A percentile compares a stretch with the other conserved stretches of the same genome.
Conservation (phyloP, 2,329 filamentous ascomycete species). For the Diaporthe citriasiana region DNA sequence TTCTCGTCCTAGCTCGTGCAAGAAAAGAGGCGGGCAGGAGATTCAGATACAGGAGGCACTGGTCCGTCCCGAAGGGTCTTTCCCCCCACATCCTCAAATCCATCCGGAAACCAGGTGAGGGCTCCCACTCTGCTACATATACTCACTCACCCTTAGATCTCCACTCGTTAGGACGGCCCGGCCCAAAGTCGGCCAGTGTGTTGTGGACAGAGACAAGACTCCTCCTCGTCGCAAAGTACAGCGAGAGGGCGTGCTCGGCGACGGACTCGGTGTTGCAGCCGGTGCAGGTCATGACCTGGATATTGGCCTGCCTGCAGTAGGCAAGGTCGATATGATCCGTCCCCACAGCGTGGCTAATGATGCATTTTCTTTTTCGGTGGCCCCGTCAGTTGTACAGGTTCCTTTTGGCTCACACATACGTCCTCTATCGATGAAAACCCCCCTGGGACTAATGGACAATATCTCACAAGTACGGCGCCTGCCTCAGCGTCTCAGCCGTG, state of each 20-base stretch:
- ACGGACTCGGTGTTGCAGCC: conserved; percentile 45
- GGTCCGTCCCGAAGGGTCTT: too few species aligned
- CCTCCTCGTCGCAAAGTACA: conserved; percentile 46
- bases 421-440: too few species aligned
- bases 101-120: too few species aligned
- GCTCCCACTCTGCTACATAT: background rate
- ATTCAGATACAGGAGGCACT: too few species aligned
- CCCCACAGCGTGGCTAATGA: conserved; percentile 46
- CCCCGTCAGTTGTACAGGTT: background rate
- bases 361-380: conserved; percentile 43
- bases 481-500: conserved; percentile 40
- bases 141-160: conserved; percentile 34
- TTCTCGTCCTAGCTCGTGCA: too few species aligned
- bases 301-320: conserved; percentile 43
- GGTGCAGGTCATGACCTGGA: conserved; percentile 46
- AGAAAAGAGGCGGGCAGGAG: too few species aligned
- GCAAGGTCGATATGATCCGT: conserved; percentile 47
- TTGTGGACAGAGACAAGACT: conserved; percentile 45
- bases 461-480: conserved; percentile 46
- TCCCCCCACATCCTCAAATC: too few species aligned
- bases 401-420: background rate
- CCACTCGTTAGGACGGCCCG: conserved; percentile 40
- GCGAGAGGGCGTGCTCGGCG: conserved; percentile 46
- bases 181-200: conserved; percentile 41
- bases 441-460: background rate